Percentiles rank a stretch among this genome's conserved stretches.
These are phyloP conservation scores for Xylaria telfairii DNA, from an alignment of 495 filamentous ascomycete genomes.

Conservation along the genomic window DNA sequence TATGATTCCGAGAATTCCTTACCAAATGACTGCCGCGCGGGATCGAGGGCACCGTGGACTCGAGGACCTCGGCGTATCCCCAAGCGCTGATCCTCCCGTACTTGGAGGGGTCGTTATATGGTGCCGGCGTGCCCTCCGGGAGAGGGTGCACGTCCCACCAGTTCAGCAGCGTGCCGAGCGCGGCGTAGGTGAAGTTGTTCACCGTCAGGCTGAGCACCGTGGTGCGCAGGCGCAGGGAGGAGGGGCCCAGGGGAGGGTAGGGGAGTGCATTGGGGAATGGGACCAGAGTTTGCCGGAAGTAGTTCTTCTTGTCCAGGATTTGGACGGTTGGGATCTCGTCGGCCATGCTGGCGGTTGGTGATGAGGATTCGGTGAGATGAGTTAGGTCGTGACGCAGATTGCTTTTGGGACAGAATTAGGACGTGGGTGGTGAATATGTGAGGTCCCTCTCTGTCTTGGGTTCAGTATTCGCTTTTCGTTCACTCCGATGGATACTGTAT, in stretches of 20 bases:
- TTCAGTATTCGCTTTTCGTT: no score
- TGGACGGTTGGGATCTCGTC: conserved; percentile 34
- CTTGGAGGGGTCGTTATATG: conserved; percentile 53
- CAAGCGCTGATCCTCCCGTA: conserved; percentile 64
- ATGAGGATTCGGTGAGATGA: background rate
- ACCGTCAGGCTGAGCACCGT: conserved; percentile 55
- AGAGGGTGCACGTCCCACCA: conserved; percentile 57
- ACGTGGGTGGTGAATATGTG: background rate
- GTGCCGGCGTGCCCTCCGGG: conserved; percentile 49
- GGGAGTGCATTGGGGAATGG: conserved; percentile 36
- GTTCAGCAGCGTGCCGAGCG: conserved; percentile 48
- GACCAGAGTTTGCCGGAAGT: conserved; percentile 44
- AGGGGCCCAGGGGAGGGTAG: conserved; percentile 34
- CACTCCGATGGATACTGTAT: background rate
- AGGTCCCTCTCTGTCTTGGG: background rate
- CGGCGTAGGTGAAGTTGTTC: conserved; percentile 64
- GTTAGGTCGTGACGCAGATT: no score
- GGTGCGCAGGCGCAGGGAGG: conserved; percentile 52
- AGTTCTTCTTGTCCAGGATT: conserved; percentile 45
- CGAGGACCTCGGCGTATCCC: conserved; percentile 60
- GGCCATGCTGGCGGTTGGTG: conserved; percentile 12
- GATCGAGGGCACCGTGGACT: conserved; percentile 48
- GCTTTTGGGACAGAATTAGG: background rate
- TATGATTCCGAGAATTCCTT: no score
- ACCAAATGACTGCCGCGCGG: conserved; percentile 42